Percentiles rank a stretch among this genome's conserved stretches.
Evolutionary conservation across 139 green algal genomes (phyloP).

Genomic region (Monoraphidium neglectum): DNA sequence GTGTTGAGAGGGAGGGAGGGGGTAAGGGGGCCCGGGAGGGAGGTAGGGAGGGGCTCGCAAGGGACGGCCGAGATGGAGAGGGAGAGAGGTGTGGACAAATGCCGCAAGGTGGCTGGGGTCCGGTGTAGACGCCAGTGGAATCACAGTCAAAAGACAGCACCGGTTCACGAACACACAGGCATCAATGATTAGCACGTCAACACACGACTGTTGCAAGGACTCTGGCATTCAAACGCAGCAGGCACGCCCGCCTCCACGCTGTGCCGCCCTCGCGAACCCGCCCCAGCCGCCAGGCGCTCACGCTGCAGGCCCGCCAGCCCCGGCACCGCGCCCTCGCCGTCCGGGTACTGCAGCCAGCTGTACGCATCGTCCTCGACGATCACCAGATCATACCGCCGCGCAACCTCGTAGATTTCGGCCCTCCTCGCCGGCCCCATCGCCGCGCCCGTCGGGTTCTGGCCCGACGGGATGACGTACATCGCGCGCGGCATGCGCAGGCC

Average conservation of each 20-base stretch:
- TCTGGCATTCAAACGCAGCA: too few species aligned
- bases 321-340: constrained; percentile 9
- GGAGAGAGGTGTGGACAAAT: too few species aligned
- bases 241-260: too few species aligned
- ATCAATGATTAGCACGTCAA: too few species aligned
- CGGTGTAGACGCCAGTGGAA: too few species aligned
- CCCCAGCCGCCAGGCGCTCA: constrained; percentile 1
- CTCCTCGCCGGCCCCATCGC: constrained; percentile 50
- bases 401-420: constrained; percentile 64
- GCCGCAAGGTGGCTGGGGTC: too few species aligned
- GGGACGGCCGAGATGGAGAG: too few species aligned
- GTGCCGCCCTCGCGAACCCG: too few species aligned
- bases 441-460: constrained; percentile 77
- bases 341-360: constrained; percentile 71
- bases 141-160: constrained; percentile 99
- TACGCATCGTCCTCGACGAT: constrained; percentile 91
- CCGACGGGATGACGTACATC: constrained; percentile 75
- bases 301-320: constrained; percentile 23
- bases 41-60: neutral
- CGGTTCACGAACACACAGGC: too few species aligned
- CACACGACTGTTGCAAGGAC: too few species aligned
- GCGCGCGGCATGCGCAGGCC: constrained; percentile 36
- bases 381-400: constrained; percentile 54
- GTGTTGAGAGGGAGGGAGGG: neutral
- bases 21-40: neutral